A percentile compares a stretch with the other conserved stretches of the same genome.
These are phyloP conservation scores for Pyrus communis DNA, from an alignment of 306 rosid genomes.

Conservation along the genomic window DNA sequence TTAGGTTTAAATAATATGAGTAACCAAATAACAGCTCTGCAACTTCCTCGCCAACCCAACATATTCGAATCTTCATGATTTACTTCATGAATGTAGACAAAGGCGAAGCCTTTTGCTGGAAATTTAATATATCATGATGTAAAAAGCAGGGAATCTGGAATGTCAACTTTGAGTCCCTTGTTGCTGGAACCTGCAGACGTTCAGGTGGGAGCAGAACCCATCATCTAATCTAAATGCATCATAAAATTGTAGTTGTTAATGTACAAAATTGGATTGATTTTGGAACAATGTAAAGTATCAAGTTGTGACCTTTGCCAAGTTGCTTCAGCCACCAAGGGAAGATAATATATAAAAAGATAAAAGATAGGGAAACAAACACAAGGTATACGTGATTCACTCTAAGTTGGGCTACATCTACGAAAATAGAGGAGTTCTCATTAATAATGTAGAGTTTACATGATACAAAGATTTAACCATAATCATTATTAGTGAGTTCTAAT, in stretches of 20 bases:
- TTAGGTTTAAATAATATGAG: background rate
- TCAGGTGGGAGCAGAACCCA: background rate
- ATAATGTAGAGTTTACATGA: too few relatives aligned
- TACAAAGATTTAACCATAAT: too few relatives aligned
- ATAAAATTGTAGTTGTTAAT: background rate
- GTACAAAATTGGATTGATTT: too few relatives aligned
- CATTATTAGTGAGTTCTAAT: too few relatives aligned
- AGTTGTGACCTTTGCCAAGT: too few relatives aligned
- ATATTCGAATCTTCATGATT: background rate
- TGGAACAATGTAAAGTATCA: too few relatives aligned
- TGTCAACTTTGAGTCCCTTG: background rate
- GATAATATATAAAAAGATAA: too few relatives aligned
- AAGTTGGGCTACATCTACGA: too few relatives aligned
- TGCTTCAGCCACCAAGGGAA: too few relatives aligned
- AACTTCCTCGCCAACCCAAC: background rate
- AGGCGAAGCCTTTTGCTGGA: background rate
- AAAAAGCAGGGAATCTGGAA: background rate
- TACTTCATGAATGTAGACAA: background rate
- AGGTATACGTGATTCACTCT: too few relatives aligned
- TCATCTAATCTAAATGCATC: background rate
- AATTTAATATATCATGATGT: background rate
- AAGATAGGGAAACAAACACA: too few relatives aligned
- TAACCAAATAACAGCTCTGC: background rate
- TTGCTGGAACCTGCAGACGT: background rate
- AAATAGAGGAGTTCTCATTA: too few relatives aligned